Evolutionary conservation across 768 basidiomycete species (phyloP), one percentile per base, ranked within the genome.

Genomic region (Suillus placidus): DNA sequence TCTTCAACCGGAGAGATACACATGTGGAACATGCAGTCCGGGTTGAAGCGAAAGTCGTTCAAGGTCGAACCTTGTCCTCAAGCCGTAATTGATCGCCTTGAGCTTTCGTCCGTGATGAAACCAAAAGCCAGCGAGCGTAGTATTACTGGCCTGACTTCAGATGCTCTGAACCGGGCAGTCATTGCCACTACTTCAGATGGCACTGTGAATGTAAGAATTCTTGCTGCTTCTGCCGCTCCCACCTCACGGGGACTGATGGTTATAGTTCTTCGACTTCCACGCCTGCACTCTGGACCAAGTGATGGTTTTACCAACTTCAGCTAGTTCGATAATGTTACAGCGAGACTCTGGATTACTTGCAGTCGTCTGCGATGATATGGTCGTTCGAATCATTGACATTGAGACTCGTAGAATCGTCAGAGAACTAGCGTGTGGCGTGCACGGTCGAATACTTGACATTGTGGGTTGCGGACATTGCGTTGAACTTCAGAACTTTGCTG

Each of bases 21-120:
- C 65, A 90, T 96, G 90, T 99, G 94, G 92, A 99, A 98, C 74
- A 88, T 99, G 88, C 97, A 99, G 77, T 95, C 93, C 4, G 97
- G 97, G 2, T 85, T 95, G 65, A 85, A 86, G 70, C 84, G 97
- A 54, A 93, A 91, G 78, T 82, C 84, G 2, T 98, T 93, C 74
- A 80, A 83, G 66, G 72, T 97, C 30, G 91, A 90, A 0, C 76
- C 84, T 26, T 86, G 84, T 71, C 90, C 91, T 30, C 76, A 83
- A 26, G 87, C 86, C 67, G 83, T 83, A 9, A 70, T 78, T 8
- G 81, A 78, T 61, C 80, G 85, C 9, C 77, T 83, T 61, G 79
- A 80, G 71, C 75, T 72, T 54, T 70, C 73, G 23, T 76, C 74
- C 37, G 72, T 70, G 52, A 73, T 78, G 58, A 83, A 83, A 74